Conservation (phyloP, 2,329 filamentous ascomycete genomes). For the Ceratocystis smalleyi region DNA sequence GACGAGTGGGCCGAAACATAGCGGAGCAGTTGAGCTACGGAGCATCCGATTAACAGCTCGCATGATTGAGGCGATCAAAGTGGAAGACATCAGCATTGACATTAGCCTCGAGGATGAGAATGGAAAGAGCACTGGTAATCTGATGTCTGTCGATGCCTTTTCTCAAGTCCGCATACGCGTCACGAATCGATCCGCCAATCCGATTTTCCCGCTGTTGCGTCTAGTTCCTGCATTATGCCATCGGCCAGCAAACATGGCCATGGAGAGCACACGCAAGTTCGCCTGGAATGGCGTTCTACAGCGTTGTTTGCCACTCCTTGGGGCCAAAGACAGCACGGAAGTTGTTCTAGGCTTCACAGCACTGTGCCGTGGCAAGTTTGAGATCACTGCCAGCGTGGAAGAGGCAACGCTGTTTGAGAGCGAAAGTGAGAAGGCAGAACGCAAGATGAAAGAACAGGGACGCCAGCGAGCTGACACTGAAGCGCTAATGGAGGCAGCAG, state of each 20-base stretch:
- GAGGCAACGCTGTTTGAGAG: slow-evolving; percentile 47
- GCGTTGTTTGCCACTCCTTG: slow-evolving; percentile 49
- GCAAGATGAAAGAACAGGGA: slow-evolving; percentile 20
- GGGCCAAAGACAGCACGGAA: slow-evolving; percentile 41
- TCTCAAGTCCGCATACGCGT: slow-evolving; percentile 54
- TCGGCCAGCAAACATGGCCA: slow-evolving; percentile 52
- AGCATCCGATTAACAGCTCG: slow-evolving; percentile 55
- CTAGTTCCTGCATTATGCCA: slow-evolving; percentile 63
- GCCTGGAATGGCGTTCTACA: slow-evolving; percentile 77
- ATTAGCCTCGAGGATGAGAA: slow-evolving; percentile 19
- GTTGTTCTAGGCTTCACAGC: slow-evolving; percentile 55
- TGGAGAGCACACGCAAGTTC: slow-evolving; percentile 70
- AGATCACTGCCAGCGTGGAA: slow-evolving; percentile 66
- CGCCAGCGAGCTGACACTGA: slow-evolving; percentile 38
- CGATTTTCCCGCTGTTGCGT: slow-evolving; percentile 57
- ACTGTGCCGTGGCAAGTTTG: slow-evolving; percentile 67
- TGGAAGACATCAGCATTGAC: slow-evolving; percentile 61
- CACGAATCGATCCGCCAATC: slow-evolving; percentile 53
- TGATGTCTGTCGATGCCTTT: slow-evolving; percentile 34
- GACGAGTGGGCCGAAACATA: slow-evolving; percentile 33
- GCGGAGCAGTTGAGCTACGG: slow-evolving; percentile 60
- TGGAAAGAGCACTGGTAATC: slow-evolving; percentile 21
- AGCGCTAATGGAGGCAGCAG: slow-evolving; percentile 38
- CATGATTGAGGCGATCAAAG: slow-evolving; percentile 69
- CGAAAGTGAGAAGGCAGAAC: slow-evolving; percentile 22